These are phyloP conservation scores for Boletus edulis DNA, from an alignment of 768 basidiomycete species.

Conservation along the genomic window DNA sequence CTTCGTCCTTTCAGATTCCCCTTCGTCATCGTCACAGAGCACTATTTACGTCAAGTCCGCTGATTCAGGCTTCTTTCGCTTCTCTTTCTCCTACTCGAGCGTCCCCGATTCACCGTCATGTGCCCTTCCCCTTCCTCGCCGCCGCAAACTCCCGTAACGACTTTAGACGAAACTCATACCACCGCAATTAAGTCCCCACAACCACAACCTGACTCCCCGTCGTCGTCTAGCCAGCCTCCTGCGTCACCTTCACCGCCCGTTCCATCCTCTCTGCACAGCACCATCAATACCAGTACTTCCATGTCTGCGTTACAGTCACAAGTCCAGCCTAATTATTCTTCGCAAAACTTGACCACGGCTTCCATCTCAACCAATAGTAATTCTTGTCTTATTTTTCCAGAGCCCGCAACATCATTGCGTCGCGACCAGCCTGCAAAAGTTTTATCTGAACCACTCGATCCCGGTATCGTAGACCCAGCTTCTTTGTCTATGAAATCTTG, in stretches of 20 bases:
- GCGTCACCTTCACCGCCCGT: conserved; percentile 21
- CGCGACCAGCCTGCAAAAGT: conserved; percentile 10
- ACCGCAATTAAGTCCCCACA: conserved; percentile 7
- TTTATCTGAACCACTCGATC: conserved; percentile 10
- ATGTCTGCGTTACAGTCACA: conserved; percentile 19
- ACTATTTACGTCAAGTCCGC: conserved; percentile 23
- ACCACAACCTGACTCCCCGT: conserved; percentile 6
- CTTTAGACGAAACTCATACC: conserved; percentile 10
- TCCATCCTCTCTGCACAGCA: conserved; percentile 7
- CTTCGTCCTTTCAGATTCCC: conserved; percentile 15
- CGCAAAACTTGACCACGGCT: conserved; percentile 8
- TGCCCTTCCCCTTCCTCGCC: conserved; percentile 22
- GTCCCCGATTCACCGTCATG: conserved; percentile 30
- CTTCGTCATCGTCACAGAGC: conserved; percentile 6
- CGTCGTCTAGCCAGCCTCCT: conserved; percentile 13
- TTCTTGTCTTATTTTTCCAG: conserved; percentile 24
- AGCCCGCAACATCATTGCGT: conserved; percentile 3
- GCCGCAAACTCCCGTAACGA: conserved; percentile 24
- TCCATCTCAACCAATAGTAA: conserved; percentile 12
- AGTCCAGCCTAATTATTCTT: conserved; percentile 20
- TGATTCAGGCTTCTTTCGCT: conserved; percentile 3
- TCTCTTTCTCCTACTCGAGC: conserved; percentile 13
- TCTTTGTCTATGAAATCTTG: conserved; percentile 6
- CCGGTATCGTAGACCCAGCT: conserved; percentile 11
- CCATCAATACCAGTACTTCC: conserved; percentile 11